A percentile compares a stretch with the other conserved stretches of the same genome.
Conservation (phyloP, 805 yeast genomes). For the Wickerhamomyces ciferrii region DNA sequence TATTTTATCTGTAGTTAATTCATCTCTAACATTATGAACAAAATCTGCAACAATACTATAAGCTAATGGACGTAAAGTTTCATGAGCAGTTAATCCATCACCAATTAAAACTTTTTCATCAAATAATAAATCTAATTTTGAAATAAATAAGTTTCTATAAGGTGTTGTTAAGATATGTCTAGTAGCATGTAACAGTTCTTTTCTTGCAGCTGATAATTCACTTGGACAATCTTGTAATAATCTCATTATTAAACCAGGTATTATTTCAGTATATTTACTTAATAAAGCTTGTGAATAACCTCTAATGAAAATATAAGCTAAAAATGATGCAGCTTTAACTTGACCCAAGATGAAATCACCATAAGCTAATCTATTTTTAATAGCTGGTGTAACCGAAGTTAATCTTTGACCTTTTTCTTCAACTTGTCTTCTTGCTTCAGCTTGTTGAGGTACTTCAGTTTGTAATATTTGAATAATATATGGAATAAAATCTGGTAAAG, state of each 20-base stretch:
- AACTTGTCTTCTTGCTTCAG: conserved; percentile 52
- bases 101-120: conserved; percentile 88
- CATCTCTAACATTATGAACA: conserved; percentile 85
- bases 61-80: conserved; percentile 87
- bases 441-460: conserved; percentile 81
- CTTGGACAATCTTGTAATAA: conserved; percentile 93
- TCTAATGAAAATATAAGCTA: conserved; percentile 87
- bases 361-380: conserved; percentile 71
- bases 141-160: conserved; percentile 73
- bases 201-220: conserved; percentile 85
- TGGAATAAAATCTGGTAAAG: conserved; percentile 76
- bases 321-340: conserved; percentile 91
- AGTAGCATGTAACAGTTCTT: conserved; percentile 89
- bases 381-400: conserved; percentile 69
- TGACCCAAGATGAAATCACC: conserved; percentile 90
- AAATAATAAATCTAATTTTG: conserved; percentile 79
- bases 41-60: conserved; percentile 95
- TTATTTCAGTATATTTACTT: conserved; percentile 48
- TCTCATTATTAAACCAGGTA: conserved; percentile 85
- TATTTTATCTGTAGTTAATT: conserved; percentile 75
- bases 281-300: conserved; percentile 69
- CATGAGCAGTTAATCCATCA: conserved; percentile 86
- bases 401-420: conserved; percentile 52
- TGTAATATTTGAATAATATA: conserved; percentile 68
- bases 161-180: conserved; percentile 93